A percentile compares a stretch with the other conserved stretches of the same genome.
Conservation (phyloP, 352 stramenopile genomes). For the Pythium aristosporum region DNA sequence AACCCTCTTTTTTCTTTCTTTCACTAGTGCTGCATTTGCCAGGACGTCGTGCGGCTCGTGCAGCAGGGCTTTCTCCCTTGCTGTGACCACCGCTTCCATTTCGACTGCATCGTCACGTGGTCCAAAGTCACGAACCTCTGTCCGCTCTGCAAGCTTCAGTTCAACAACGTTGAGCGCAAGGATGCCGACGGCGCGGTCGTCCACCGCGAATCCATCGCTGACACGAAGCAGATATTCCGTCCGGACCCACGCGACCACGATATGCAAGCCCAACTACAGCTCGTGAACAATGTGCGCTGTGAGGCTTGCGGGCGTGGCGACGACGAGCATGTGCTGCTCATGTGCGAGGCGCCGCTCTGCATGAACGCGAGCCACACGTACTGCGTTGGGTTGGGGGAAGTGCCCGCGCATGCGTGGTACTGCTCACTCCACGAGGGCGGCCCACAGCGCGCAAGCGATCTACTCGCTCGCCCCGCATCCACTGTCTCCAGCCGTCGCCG, state of each 20-base stretch:
- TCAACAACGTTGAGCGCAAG: constrained; percentile 48
- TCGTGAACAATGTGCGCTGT: constrained; percentile 74
- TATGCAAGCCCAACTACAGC: constrained; percentile 57
- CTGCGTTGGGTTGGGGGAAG: constrained; percentile 56
- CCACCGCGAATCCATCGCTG: constrained; percentile 36
- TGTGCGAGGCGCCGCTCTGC: constrained; percentile 73
- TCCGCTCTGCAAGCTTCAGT: constrained; percentile 78
- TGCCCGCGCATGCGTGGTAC: constrained; percentile 72
- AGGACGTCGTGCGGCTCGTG: constrained; percentile 56
- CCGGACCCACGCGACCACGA: constrained; percentile 65
- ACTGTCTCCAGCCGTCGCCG: constrained; percentile 62
- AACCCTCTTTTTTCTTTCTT: background rate
- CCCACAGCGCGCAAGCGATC: constrained; percentile 46
- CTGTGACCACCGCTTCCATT: constrained; percentile 86
- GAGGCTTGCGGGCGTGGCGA: constrained; percentile 71
- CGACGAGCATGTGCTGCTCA: constrained; percentile 75
- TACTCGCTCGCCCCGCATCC: constrained; percentile 49
- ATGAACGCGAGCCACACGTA: constrained; percentile 71
- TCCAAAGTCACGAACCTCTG: constrained; percentile 83
- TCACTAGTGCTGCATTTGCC: constrained; percentile 78
- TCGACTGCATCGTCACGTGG: constrained; percentile 81
- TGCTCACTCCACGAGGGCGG: constrained; percentile 45
- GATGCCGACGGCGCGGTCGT: constrained; percentile 38
- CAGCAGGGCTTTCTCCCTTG: constrained; percentile 53
- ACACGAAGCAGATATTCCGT: constrained; percentile 66